Evolutionary conservation across 192 early-diverging fungal species (phyloP).

Genomic region (Dissophora globulifera): DNA sequence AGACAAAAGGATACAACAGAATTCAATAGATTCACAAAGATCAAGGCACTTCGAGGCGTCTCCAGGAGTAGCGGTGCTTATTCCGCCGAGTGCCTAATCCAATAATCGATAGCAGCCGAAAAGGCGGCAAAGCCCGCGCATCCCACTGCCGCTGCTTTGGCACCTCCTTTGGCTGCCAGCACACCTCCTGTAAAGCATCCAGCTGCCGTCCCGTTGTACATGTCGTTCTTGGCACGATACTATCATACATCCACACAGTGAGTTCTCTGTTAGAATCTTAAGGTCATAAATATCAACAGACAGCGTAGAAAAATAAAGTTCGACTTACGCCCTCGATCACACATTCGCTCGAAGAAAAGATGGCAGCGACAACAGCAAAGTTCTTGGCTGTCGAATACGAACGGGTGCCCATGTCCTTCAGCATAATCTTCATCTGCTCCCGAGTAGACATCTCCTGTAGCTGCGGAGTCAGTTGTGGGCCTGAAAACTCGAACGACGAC

Average conservation of each 20-base stretch:
- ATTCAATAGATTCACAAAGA: not conserved
- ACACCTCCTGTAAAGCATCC: conserved; percentile 94
- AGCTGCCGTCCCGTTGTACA: conserved; percentile 88
- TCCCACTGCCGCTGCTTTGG: conserved; percentile 78
- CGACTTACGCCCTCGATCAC: conserved; percentile 86
- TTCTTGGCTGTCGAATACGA: conserved; percentile 89
- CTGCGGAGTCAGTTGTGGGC: conserved; percentile 73
- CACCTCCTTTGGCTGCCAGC: conserved; percentile 80
- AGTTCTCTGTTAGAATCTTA: no score
- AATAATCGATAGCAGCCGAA: conserved; percentile 91
- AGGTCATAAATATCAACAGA: not conserved
- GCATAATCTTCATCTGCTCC: conserved; percentile 86
- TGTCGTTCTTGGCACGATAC: conserved; percentile 96
- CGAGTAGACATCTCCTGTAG: conserved; percentile 75
- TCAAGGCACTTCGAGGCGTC: not conserved
- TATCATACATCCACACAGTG: no score
- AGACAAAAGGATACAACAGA: not conserved
- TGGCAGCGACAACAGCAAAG: conserved; percentile 91
- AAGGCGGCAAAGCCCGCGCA: conserved; percentile 96
- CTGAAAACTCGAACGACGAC: conserved; percentile 88
- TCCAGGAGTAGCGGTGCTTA: conserved; percentile 2
- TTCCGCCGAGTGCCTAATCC: conserved; percentile 67
- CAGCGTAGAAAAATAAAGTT: not conserved
- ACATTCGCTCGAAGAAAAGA: conserved; percentile 95
- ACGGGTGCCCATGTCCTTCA: conserved; percentile 89